phyloP scores from a whole-genome alignment of 192 early-diverging fungal genomes.

The Gonapodya prolifera region DNA sequence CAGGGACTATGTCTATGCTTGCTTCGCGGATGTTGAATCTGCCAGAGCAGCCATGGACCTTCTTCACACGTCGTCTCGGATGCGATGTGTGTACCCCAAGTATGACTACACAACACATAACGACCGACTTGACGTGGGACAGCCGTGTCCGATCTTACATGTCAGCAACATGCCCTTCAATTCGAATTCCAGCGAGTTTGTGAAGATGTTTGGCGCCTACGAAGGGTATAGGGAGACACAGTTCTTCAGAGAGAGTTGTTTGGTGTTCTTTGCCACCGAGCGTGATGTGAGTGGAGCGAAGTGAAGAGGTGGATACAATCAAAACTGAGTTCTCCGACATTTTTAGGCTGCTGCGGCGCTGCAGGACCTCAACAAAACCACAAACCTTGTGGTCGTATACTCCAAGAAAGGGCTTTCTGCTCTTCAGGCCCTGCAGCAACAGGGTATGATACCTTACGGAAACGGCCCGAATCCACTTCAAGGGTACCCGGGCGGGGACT shows the following conservation, averaged over 20 bases:
- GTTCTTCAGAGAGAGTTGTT: slow-evolving; percentile 11
- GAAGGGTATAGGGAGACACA: slow-evolving; percentile 10
- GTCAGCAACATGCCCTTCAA: slow-evolving; percentile 8
- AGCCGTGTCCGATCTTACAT: slow-evolving; percentile 6
- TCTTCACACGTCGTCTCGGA: not conserved
- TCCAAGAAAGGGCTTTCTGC: slow-evolving; percentile 8
- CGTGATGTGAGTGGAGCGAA: not conserved
- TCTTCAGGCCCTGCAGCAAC: not conserved
- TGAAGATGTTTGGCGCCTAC: slow-evolving; percentile 8
- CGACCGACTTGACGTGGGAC: slow-evolving; percentile 3
- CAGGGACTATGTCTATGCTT: slow-evolving; percentile 13
- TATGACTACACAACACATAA: slow-evolving; percentile 12
- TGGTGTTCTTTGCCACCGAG: slow-evolving; percentile 7
- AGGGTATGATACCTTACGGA: not conserved
- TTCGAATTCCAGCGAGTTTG: slow-evolving; percentile 1
- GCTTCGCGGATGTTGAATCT: slow-evolving; percentile 6
- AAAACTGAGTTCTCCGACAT: too few species aligned
- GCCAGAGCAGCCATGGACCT: slow-evolving; percentile 6
- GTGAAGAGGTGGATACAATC: too few species aligned
- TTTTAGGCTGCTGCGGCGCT: not conserved
- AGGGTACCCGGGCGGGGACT: not conserved
- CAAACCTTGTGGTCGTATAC: slow-evolving; percentile 10
- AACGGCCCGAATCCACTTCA: not conserved
- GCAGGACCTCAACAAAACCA: slow-evolving; percentile 9
- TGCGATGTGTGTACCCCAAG: slow-evolving; percentile 8